Evolutionary conservation across 345 rosid species (phyloP).

Genomic region (Citrus mangshanensis): DNA sequence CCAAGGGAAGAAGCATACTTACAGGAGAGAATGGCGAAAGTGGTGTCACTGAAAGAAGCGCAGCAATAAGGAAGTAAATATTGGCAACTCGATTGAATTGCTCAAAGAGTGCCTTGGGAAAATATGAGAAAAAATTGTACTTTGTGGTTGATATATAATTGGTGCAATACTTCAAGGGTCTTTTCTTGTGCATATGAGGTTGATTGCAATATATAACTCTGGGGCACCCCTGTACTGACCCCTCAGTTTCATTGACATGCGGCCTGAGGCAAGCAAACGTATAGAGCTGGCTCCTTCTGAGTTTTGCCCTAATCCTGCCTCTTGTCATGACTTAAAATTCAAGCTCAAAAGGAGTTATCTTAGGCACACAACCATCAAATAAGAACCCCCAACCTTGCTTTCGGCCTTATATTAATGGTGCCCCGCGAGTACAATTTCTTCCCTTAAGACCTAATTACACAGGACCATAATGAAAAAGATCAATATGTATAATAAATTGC

Average conservation of each 20-base stretch:
- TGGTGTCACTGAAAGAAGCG: constrained; percentile 68
- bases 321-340: constrained; percentile 54
- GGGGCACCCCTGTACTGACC: constrained; percentile 58
- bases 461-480: constrained; percentile 7
- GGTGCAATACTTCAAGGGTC: constrained; percentile 68
- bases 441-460: constrained; percentile 26
- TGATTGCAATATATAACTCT: constrained; percentile 80
- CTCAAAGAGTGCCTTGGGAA: constrained; percentile 88
- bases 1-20: constrained; percentile 92
- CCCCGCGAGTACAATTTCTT: constrained; percentile 11
- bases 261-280: constrained; percentile 82
- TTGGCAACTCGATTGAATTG: constrained; percentile 95
- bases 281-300: constrained; percentile 69
- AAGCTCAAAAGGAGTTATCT: constrained; percentile 8
- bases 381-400: constrained; percentile 15
- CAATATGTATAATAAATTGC: constrained; percentile 9
- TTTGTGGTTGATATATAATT: constrained; percentile 87
- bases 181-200: constrained; percentile 66
- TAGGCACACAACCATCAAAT: constrained; percentile 17
- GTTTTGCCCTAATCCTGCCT: constrained; percentile 82
- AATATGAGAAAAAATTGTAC: constrained; percentile 67
- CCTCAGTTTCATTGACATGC: constrained; percentile 32
- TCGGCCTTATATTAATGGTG: constrained; percentile 6
- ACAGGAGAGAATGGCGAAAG: constrained; percentile 78
- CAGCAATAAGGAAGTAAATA: constrained; percentile 84